Evolutionary conservation across 805 yeast genomes (phyloP), one percentile per base, ranked within the genome.

Genomic region (Lachancea sp.): DNA sequence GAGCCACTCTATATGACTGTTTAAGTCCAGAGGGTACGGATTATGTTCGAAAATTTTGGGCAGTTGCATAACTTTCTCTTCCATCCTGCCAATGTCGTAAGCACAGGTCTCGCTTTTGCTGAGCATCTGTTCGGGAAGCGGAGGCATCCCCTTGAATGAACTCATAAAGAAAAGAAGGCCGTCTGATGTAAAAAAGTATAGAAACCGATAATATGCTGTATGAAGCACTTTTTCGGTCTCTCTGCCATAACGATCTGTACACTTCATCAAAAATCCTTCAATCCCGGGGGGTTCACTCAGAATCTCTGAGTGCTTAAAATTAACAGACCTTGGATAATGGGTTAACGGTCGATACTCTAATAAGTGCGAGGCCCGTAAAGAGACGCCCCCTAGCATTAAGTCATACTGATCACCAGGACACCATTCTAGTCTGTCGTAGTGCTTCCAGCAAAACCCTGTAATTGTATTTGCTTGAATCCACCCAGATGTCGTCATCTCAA

Each of bases 381-480:
- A 67, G 66, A 72, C 67, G 3, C 67, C 60, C 8, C 72, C 67
- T 21, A 65, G 66, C 13, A 78, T 42, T 5, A 72, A 54, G 16
- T 65, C 55, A 31, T 70, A 67, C 26, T 61, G 62, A 17, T 68
- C 66, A 13, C 74, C 77, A 40, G 71, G 61, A 8, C 75, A 52
- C 86, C 87, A 81, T 49, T 86, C 92, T 6, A 88, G 54, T 32
- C 89, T 64, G 58, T 88, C 96, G 55, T 80, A 84, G 40, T 74
- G 66, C 44, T 77, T 77, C 69, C 80, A 79, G 49, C 73, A 80
- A 54, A 72, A 70, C 42, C 83, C 83, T 55, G 56, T 67, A 46
- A 56, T 46, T 12, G 58, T 53, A 13, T 58, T 59, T 24, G 45
- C 50, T 12, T 37, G 43, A 49, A 62, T 46, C 52, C 60, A 46